Evolutionary conservation across 2,329 filamentous ascomycete genomes (phyloP).

Genomic region (Fusarium sp.): DNA sequence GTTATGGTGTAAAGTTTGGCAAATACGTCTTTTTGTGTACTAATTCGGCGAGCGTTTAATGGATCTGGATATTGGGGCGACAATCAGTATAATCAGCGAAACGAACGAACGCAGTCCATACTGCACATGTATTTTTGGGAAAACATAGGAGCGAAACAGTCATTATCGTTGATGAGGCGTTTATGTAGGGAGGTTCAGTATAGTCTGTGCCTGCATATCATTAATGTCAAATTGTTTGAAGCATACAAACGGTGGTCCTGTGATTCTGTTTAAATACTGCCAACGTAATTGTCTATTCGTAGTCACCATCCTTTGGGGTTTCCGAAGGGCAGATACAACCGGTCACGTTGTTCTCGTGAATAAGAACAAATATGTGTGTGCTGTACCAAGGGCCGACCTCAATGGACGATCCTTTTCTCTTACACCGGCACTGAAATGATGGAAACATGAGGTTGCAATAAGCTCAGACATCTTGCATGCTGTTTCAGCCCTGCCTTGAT

Average conservation of each 20-base stretch:
- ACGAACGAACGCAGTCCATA: constrained; percentile 1
- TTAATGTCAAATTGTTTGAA: neutral
- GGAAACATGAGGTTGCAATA: neutral
- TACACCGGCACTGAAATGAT: neutral
- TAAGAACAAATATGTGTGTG: neutral
- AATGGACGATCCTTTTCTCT: neutral
- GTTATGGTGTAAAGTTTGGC: constrained; percentile 23
- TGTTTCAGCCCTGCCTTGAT: neutral
- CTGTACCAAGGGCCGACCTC: neutral
- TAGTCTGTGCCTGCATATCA: neutral
- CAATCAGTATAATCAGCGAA: constrained; percentile 14
- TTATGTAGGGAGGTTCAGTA: neutral
- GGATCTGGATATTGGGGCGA: constrained; percentile 1
- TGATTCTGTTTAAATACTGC: neutral
- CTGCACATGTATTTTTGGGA: constrained; percentile 15
- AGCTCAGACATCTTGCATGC: neutral
- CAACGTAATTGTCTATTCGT: no score
- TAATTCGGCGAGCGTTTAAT: neutral
- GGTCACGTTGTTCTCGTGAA: neutral
- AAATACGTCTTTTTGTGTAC: neutral
- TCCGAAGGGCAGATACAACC: neutral
- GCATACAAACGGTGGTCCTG: neutral
- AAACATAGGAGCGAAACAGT: constrained; percentile 9
- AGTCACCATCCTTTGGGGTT: no score
- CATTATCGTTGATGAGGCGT: constrained; percentile 3